Evolutionary conservation across 2,329 filamentous ascomycete species (phyloP).

Genomic region (Microdochium bolleyi): DNA sequence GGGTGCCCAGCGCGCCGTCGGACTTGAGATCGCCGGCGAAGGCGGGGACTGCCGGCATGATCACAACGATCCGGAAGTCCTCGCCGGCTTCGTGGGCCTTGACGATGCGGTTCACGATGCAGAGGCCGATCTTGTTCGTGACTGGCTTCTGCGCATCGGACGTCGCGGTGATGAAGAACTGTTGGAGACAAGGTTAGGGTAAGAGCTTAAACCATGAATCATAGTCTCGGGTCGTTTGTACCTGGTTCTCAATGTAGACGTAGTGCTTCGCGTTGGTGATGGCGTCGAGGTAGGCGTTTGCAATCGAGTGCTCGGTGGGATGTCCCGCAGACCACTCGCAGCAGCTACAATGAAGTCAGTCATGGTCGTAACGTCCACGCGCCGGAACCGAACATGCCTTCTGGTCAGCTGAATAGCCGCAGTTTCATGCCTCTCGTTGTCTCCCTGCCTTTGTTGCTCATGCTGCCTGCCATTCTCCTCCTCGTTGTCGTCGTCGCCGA

Average conservation of each 20-base stretch:
- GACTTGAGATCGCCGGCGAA: slow-evolving; percentile 74
- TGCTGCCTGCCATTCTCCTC: slow-evolving; percentile 4
- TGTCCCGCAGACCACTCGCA: slow-evolving; percentile 45
- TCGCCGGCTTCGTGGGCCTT: slow-evolving; percentile 59
- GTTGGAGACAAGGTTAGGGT: slow-evolving; percentile 1
- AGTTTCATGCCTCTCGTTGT: slow-evolving; percentile 10
- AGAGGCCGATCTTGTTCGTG: slow-evolving; percentile 68
- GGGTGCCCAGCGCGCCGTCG: slow-evolving; percentile 65
- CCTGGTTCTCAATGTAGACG: slow-evolving; percentile 72
- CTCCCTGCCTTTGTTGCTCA: neutral
- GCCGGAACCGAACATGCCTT: slow-evolving; percentile 25
- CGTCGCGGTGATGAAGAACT: slow-evolving; percentile 85
- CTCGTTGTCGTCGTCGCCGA: slow-evolving; percentile 23
- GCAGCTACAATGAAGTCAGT: slow-evolving; percentile 23
- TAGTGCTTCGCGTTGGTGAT: slow-evolving; percentile 65
- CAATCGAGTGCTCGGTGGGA: slow-evolving; percentile 65
- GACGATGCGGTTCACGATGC: slow-evolving; percentile 70
- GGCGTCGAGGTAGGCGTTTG: slow-evolving; percentile 71
- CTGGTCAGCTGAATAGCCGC: slow-evolving; percentile 42
- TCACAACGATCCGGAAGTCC: slow-evolving; percentile 65
- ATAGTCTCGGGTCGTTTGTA: slow-evolving; percentile 13
- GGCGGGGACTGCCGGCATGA: slow-evolving; percentile 73
- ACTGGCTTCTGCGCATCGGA: slow-evolving; percentile 62
- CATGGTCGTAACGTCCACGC: neutral
- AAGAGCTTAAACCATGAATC: too few species aligned